Evolutionary conservation across 768 basidiomycete species (phyloP), one percentile per base, ranked within the genome.

Genomic region (Tricholoma bakamatsutake): DNA sequence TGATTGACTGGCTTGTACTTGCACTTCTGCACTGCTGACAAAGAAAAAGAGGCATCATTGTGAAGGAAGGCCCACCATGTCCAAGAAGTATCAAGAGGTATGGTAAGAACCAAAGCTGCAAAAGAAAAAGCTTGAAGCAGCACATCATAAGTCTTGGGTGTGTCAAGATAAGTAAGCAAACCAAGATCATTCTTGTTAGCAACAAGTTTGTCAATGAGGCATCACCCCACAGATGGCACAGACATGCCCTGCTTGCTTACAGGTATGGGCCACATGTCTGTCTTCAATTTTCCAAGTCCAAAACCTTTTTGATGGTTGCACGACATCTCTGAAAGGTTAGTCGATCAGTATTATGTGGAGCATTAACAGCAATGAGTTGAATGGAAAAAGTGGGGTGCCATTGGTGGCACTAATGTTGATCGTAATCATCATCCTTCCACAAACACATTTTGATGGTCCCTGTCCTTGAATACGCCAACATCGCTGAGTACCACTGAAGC

Each of bases 1-100:
- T 60, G 28, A 31, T 66, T 59, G 1, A 68, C 66, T 0, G 63
- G 59, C 42, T 68, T 66, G 53, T 66, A 67, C 12, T 35, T 56
- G 18, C 37, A 3, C 8, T 12, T 5, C 37, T 39, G 37, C 37
- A 24, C n/a, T n/a, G 5, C 13, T 12, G 4, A 28, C 46, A 21
- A 50, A 31, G 9, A 48, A n/a, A 5, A 5, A 12, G n/a, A n/a
- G n/a, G n/a, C n/a, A n/a, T n/a, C n/a, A n/a, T 34, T 34, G 15
- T 34, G 46, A 46, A 28, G 39, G 37, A 12, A 39, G 1, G 37
- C 37, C 5, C 68, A 13, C 60, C 62, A 0, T 68, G 68, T 51
- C 48, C 0, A 55, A 54, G 17, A 13, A 0, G 58, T 54, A n/a
- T 21, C 6, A 15, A 55, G 30, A 27, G 56, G 56, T n/a, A 15